phyloP scores from a whole-genome alignment of 2,329 filamentous ascomycete genomes.

The Iodosphaeria phyllophila region DNA sequence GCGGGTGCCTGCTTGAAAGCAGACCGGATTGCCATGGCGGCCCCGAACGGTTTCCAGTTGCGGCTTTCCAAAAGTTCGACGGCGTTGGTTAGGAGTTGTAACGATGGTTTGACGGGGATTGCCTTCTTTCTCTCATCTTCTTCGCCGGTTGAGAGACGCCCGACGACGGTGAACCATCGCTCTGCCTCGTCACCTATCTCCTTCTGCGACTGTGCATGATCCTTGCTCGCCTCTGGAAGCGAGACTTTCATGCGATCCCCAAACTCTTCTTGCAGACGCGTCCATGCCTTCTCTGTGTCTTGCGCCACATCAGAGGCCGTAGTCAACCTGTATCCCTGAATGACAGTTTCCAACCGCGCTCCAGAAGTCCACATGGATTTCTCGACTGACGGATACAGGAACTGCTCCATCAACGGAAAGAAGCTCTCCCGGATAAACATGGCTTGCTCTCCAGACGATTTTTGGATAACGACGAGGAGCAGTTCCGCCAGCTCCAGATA shows the following conservation, averaged over 20 bases:
- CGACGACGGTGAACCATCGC: slow-evolving; percentile 46
- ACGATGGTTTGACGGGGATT: slow-evolving; percentile 9
- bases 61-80: slow-evolving; percentile 25
- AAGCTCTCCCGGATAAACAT: slow-evolving; percentile 28
- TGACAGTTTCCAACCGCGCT: slow-evolving; percentile 18
- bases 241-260: slow-evolving; percentile 52
- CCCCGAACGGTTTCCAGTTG: slow-evolving; percentile 38
- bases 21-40: slow-evolving; percentile 25
- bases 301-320: slow-evolving; percentile 23
- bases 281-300: slow-evolving; percentile 41
- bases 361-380: slow-evolving; percentile 17
- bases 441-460: slow-evolving; percentile 25
- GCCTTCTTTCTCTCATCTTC: too few species aligned
- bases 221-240: slow-evolving; percentile 64
- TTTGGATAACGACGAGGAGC: too few species aligned
- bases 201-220: slow-evolving; percentile 55
- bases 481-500: too few species aligned
- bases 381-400: slow-evolving; percentile 26
- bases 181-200: slow-evolving; percentile 44
- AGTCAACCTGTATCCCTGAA: slow-evolving; percentile 27
- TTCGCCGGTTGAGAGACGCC: slow-evolving; percentile 21
- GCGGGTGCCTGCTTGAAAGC: slow-evolving; percentile 20
- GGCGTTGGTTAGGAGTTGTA: slow-evolving; percentile 16
- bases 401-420: slow-evolving; percentile 35
- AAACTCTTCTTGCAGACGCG: slow-evolving; percentile 38